These are phyloP conservation scores for Sambucus nigra DNA, from an alignment of 129 eudicot species.

Conservation along the genomic window DNA sequence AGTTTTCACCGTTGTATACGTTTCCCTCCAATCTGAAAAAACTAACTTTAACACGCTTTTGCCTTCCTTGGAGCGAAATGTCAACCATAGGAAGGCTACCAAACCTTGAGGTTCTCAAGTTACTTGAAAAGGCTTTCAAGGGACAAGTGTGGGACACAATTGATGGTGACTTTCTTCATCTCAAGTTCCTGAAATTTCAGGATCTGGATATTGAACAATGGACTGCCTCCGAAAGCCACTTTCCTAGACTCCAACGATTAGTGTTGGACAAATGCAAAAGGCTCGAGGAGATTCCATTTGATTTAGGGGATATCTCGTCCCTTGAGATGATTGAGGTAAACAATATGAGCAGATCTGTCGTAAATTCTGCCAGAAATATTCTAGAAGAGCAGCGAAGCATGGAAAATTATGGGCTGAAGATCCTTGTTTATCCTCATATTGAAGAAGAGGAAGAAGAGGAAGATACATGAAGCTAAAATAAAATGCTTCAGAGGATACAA, in stretches of 20 bases:
- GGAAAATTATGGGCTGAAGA: slow-evolving; percentile 19
- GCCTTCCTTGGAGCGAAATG: slow-evolving; percentile 25
- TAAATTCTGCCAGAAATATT: slow-evolving; percentile 18
- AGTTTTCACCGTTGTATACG: slow-evolving; percentile 1
- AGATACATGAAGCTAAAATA: too few species aligned
- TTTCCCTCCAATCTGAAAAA: slow-evolving; percentile 28
- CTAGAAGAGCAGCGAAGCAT: slow-evolving; percentile 8
- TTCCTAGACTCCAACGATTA: slow-evolving; percentile 19
- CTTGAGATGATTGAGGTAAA: slow-evolving; percentile 18
- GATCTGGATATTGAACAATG: slow-evolving; percentile 20
- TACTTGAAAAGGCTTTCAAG: slow-evolving; percentile 10
- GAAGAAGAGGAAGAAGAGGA: too few species aligned
- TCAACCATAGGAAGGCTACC: slow-evolving; percentile 23
- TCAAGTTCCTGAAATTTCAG: slow-evolving; percentile 19
- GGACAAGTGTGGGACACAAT: slow-evolving; percentile 29
- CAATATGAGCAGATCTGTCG: slow-evolving; percentile 14
- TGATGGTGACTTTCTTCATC: slow-evolving; percentile 26
- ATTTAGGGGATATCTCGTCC: slow-evolving; percentile 17
- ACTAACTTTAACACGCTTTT: slow-evolving; percentile 16
- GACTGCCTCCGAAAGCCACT: slow-evolving; percentile 18
- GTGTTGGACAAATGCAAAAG: slow-evolving; percentile 12
- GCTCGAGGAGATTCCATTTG: slow-evolving; percentile 26
- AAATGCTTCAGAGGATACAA: too few species aligned
- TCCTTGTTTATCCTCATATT: too few species aligned
- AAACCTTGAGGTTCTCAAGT: slow-evolving; percentile 28